Percentiles rank a stretch among this genome's conserved stretches.
phyloP scores from a whole-genome alignment of 306 rosid species.

The Castanea sativa region DNA sequence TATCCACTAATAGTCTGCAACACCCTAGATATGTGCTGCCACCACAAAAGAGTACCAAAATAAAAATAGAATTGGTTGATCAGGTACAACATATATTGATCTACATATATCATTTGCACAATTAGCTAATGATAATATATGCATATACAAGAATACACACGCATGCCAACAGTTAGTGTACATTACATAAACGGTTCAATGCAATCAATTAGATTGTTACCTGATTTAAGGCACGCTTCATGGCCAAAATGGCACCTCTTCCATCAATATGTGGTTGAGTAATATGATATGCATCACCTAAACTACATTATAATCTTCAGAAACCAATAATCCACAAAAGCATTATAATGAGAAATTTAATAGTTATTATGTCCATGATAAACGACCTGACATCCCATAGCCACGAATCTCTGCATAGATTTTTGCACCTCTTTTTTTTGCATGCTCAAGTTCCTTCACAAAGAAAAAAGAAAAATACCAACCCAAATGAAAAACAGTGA shows the following conservation, averaged over 20 bases:
- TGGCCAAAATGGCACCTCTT: conserved; percentile 92
- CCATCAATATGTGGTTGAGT: conserved; percentile 90
- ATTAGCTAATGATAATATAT: not conserved
- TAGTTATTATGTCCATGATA: conserved; percentile 8
- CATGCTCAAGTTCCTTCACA: conserved; percentile 85
- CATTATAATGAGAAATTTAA: conserved; percentile 12
- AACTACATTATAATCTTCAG: conserved; percentile 20
- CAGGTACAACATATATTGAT: not conserved
- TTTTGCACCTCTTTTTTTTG: conserved; percentile 78
- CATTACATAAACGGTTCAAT: not conserved
- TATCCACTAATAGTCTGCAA: too few relatives aligned
- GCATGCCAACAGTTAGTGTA: conserved; percentile 14
- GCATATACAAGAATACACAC: not conserved
- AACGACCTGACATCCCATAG: conserved; percentile 90
- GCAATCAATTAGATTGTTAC: conserved; percentile 32
- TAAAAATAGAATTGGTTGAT: not conserved
- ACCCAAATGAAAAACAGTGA: conserved; percentile 7
- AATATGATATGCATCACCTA: conserved; percentile 93
- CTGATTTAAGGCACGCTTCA: conserved; percentile 84
- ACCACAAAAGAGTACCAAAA: too few relatives aligned
- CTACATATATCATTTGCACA: not conserved
- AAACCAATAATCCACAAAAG: conserved; percentile 19
- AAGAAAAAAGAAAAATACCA: not conserved
- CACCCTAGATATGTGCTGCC: too few relatives aligned
- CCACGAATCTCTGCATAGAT: conserved; percentile 90